Evolutionary conservation across 176 grass and related monocot genomes (phyloP), one percentile per base, ranked within the genome.

Genomic region (Coix lacrymajobi): DNA sequence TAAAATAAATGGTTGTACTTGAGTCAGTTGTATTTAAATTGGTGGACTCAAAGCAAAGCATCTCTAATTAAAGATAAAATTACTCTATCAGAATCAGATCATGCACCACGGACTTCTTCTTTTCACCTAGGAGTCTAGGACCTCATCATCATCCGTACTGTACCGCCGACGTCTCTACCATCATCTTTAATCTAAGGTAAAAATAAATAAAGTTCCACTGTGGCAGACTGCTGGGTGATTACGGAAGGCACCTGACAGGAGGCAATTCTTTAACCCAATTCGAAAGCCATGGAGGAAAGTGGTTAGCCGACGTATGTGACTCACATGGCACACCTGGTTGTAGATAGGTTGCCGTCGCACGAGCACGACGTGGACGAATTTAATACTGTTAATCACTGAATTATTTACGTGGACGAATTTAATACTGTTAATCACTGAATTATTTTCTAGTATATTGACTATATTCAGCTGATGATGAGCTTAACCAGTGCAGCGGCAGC

Each of bases 321-420:
- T 56, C 65, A 78, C 72, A 82, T 77, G 85, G 51, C 61, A 31
- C 25, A 30, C 6, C 58, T 62, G 60, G 60, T 62, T 62, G 24
- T 17, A 24, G n/a, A n/a, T 17, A 24, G 34, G 58, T 20, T 56
- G 44, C 58, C 19, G 48, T 4, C 30, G 40, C 40, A 49, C 61
- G 40, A 78, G n/a, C n/a, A n/a, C n/a, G n/a, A n/a, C n/a, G n/a
- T n/a, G n/a, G n/a, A n/a, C n/a, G n/a, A n/a, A n/a, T n/a, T n/a
- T n/a, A n/a, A n/a, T n/a, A n/a, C n/a, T n/a, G n/a, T n/a, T n/a
- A n/a, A n/a, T n/a, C n/a, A n/a, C n/a, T n/a, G n/a, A n/a, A n/a
- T n/a, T n/a, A n/a, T n/a, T n/a, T n/a, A n/a, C 40, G 77, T 73
- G 25, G 65, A 48, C 4, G 41, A 6, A 58, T 38, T 37, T 62